Conservation (phyloP, 2,329 filamentous ascomycete genomes). For the Diaporthe capsici region DNA sequence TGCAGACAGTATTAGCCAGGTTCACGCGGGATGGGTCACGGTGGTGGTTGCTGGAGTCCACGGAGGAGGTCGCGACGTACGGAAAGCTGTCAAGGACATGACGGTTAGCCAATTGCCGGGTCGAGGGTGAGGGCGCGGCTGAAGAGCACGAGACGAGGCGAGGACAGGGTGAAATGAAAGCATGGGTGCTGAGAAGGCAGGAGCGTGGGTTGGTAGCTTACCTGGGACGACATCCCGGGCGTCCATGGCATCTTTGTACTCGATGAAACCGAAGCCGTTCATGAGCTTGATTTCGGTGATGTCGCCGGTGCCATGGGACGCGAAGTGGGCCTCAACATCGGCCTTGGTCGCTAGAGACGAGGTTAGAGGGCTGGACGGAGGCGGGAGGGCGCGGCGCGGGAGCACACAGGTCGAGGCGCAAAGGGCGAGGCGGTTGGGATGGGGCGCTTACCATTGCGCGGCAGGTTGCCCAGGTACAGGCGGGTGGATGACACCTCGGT, state of each 20-base stretch:
- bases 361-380: constrained; percentile 22
- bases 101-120: constrained; percentile 45
- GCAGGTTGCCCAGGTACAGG: constrained; percentile 98
- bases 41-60: constrained; percentile 49
- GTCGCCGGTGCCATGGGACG: constrained; percentile 94
- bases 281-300: constrained; percentile 99
- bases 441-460: constrained; percentile 84
- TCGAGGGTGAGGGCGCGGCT: constrained; percentile 43
- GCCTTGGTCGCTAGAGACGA: constrained; percentile 85
- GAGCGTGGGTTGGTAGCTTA: constrained; percentile 62
- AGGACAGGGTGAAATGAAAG: constrained; percentile 37
- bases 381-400: constrained; percentile 43
- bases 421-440: constrained; percentile 30
- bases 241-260: constrained; percentile 99
- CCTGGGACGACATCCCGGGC: constrained; percentile 98
- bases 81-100: constrained; percentile 65
- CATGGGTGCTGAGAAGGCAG: constrained; percentile 37
- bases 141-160: constrained; percentile 43
- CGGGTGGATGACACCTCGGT: constrained; percentile 93
- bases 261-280: constrained; percentile 99
- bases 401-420: constrained; percentile 30
- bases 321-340: constrained; percentile 96
- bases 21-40: constrained; percentile 44
- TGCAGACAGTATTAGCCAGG: constrained; percentile 54
- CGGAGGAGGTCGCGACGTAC: constrained; percentile 63